Evolutionary conservation across 2,329 filamentous ascomycete species (phyloP), one percentile per base, ranked within the genome.

Genomic region (Diaporthe longicolla): DNA sequence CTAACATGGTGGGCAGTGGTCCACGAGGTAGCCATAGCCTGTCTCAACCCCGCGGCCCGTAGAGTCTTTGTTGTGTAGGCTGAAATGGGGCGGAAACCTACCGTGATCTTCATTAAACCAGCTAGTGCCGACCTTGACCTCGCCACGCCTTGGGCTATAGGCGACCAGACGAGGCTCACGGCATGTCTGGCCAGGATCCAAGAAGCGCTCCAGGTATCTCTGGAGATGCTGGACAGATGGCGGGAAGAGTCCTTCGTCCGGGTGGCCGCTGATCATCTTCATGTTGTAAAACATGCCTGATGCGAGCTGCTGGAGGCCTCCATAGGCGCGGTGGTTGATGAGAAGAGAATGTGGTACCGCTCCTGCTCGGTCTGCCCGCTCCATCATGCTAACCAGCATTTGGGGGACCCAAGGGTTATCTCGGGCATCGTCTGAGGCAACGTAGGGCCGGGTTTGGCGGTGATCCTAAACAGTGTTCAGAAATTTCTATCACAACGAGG

Each of bases 251-350:
- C 77, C 26, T 4, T 55, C 52, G 15, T 68, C 70, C 4, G 71
- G 63, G 59, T 79, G 77, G 13, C 77, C 78, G 1, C 84, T 84
- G 0, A 75, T 77, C 84, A 87, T 86, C 54, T 80, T 76, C 1
- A 78, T 79, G 0, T 79, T 76, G 48, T 87, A 87, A 55, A 87
- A 87, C 40, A 87, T 75, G 5, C 78, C 77, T 0, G 85, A 87
- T 0, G 85, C 81, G 0, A 87, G 78, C 1, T 79, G 77, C n/a
- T 87, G 82, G 0, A 87, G 78, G 0, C 74, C 69, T 10, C 77
- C 78, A 50, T 75, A 77, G 0, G 79, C 79, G 0, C 79, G 78
- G 58, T 81, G 79, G 61, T 81, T 80, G 74, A 81, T 79, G 3
- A 81, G 73, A 0, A 81, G 77, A 70, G 79, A 74, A 48, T 79